These are phyloP conservation scores for Teunomyces cretensis DNA, from an alignment of 805 yeast species.

Conservation along the genomic window DNA sequence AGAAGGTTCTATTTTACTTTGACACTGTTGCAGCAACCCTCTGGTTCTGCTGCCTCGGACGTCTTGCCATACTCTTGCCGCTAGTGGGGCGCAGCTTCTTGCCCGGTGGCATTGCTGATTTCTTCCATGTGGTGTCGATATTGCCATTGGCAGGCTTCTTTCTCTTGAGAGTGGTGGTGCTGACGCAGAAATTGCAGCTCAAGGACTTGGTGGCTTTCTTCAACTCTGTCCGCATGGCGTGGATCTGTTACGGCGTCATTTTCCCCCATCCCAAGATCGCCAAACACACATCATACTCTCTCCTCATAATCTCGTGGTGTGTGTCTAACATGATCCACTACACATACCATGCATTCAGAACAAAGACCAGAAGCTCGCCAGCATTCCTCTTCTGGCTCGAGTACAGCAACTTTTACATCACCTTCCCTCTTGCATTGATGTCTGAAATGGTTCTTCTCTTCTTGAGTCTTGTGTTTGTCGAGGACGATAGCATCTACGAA, in stretches of 20 bases:
- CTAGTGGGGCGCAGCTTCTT: slow-evolving; percentile 63
- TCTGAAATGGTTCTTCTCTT: slow-evolving; percentile 38
- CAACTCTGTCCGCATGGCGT: slow-evolving; percentile 31
- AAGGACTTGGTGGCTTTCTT: slow-evolving; percentile 28
- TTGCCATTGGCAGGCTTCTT: slow-evolving; percentile 29
- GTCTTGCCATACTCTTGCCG: slow-evolving; percentile 56
- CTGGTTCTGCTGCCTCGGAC: slow-evolving; percentile 48
- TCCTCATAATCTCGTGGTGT: slow-evolving; percentile 39
- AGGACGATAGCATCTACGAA: slow-evolving; percentile 21
- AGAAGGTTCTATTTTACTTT: slow-evolving; percentile 34
- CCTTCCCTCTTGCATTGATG: slow-evolving; percentile 31
- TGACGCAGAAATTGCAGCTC: slow-evolving; percentile 3
- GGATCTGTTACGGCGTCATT: slow-evolving; percentile 43
- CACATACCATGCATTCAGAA: slow-evolving; percentile 33
- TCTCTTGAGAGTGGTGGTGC: slow-evolving; percentile 14
- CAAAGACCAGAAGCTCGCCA: slow-evolving; percentile 36
- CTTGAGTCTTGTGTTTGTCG: slow-evolving; percentile 35
- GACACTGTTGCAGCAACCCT: slow-evolving; percentile 37
- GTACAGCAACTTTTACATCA: slow-evolving; percentile 32
- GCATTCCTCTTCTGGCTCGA: slow-evolving; percentile 35
- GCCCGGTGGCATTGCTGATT: slow-evolving; percentile 73
- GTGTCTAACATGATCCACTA: slow-evolving; percentile 31
- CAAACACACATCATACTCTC: slow-evolving; percentile 40
- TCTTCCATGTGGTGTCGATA: slow-evolving; percentile 45
- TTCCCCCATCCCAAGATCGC: slow-evolving; percentile 43